Evolutionary conservation across 805 yeast species (phyloP), one percentile per base, ranked within the genome.

Genomic region (Starmerella floris): DNA sequence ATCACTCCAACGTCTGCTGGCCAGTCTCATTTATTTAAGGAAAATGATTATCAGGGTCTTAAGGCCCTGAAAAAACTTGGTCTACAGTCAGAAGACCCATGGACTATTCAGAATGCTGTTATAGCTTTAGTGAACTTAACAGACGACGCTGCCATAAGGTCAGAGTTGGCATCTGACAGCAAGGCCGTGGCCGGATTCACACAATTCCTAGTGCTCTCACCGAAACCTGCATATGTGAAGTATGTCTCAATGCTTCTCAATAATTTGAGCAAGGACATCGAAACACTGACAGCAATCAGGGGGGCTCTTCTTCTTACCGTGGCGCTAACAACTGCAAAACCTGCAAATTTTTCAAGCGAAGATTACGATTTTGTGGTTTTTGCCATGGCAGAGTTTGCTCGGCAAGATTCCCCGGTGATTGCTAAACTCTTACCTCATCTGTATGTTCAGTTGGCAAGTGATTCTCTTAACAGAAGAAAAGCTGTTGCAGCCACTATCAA

Each of bases 401-500:
- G 95, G 51, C 80, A 78, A 46, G 41, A 39, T 16, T 21, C 51
- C 4, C 5, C 2, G 4, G 19, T 32, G 1, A 32, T 50, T 13
- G 74, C 95, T 59, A 69, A 72, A 36, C 85, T 84, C 28, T 62
- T 84, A 20, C 75, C 85, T n/a, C 83, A 83, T 57, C 62, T 85
- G 23, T 66, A 83, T 46, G 91, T 77, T 0, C 85, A 84, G 62
- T 80, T 95, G 4, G 87, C 83, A 56, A 74, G 77, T 55, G 80
- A 77, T 51, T 69, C 83, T 13, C 75, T 74, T 54, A 74, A 75
- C 22, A 76, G 97, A 64, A 73, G 97, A 62, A 87, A 81, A 58
- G 96, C 95, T 56, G 87, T 83, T 30, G 93, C 94, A 1, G 80
- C 94, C 4, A 81, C 95, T 2, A 82, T 91, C 52, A 88, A 91